Evolutionary conservation across 164 flowering plant genomes (phyloP).

Genomic region (Nymphaea colorata): DNA sequence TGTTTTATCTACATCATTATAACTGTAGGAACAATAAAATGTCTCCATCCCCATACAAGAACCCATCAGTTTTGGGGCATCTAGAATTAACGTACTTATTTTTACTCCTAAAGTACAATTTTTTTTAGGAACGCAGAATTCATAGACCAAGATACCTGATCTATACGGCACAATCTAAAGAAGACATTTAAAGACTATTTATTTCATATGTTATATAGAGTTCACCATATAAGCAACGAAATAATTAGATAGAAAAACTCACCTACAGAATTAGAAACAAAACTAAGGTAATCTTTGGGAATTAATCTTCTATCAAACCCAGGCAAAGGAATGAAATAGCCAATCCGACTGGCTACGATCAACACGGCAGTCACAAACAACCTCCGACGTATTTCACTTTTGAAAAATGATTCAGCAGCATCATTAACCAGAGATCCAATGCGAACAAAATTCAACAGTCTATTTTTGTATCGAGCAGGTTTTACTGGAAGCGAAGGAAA

Average conservation of each 20-base stretch:
- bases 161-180: too few relatives aligned
- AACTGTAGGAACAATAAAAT: too few relatives aligned
- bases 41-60: too few relatives aligned
- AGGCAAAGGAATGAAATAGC: conserved; percentile 89
- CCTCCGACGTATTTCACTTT: conserved; percentile 95
- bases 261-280: conserved; percentile 82
- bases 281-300: conserved; percentile 76
- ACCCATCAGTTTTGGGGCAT: too few relatives aligned
- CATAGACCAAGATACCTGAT: too few relatives aligned
- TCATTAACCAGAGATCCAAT: conserved; percentile 62
- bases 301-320: conserved; percentile 92
- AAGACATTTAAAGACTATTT: too few relatives aligned
- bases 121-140: too few relatives aligned
- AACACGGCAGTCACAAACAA: conserved; percentile 77
- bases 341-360: conserved; percentile 73
- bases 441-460: conserved; percentile 58
- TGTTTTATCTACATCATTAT: too few relatives aligned
- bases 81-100: too few relatives aligned
- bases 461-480: conserved; percentile 47
- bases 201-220: too few relatives aligned
- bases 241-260: conserved; percentile 8
- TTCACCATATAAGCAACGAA: too few relatives aligned
- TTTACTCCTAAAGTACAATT: too few relatives aligned
- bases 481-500: conserved; percentile 8
- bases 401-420: conserved; percentile 87